Evolutionary conservation across 1,284 basidiomycete species (phyloP).

Genomic region (Moesziomyces antarcticus): DNA sequence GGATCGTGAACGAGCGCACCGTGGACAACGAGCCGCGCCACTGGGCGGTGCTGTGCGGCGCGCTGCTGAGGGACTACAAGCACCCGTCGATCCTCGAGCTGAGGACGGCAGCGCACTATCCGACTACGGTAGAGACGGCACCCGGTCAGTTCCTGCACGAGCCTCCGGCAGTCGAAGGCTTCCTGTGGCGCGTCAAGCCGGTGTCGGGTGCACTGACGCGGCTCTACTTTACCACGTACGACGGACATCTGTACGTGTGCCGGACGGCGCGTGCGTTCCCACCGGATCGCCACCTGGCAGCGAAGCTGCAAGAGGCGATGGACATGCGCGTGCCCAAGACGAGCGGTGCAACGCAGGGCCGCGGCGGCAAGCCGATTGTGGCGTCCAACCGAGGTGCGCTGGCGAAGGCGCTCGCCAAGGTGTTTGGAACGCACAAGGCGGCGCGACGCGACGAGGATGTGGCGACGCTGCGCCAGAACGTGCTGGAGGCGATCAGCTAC

Average conservation of each 20-base stretch:
- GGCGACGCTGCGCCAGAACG: constrained; percentile 65
- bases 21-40: constrained; percentile 74
- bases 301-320: constrained; percentile 56
- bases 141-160: constrained; percentile 75
- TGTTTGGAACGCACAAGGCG: constrained; percentile 41
- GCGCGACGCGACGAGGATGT: constrained; percentile 60
- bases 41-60: constrained; percentile 79
- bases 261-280: constrained; percentile 74
- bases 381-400: constrained; percentile 22
- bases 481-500: constrained; percentile 52
- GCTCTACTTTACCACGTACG: constrained; percentile 79
- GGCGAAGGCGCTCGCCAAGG: constrained; percentile 31
- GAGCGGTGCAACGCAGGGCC: constrained; percentile 21
- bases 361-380: constrained; percentile 5
- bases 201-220: constrained; percentile 74
- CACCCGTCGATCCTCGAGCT: constrained; percentile 75
- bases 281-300: constrained; percentile 75
- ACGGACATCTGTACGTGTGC: constrained; percentile 78
- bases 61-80: constrained; percentile 74
- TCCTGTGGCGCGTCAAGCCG: constrained; percentile 76
- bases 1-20: constrained; percentile 79
- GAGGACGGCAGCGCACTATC: constrained; percentile 76
- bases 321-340: constrained; percentile 39
- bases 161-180: constrained; percentile 82
- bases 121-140: constrained; percentile 73